These are phyloP conservation scores for Xylogone sp. DNA, from an alignment of 2,329 filamentous ascomycete genomes.

Conservation along the genomic window DNA sequence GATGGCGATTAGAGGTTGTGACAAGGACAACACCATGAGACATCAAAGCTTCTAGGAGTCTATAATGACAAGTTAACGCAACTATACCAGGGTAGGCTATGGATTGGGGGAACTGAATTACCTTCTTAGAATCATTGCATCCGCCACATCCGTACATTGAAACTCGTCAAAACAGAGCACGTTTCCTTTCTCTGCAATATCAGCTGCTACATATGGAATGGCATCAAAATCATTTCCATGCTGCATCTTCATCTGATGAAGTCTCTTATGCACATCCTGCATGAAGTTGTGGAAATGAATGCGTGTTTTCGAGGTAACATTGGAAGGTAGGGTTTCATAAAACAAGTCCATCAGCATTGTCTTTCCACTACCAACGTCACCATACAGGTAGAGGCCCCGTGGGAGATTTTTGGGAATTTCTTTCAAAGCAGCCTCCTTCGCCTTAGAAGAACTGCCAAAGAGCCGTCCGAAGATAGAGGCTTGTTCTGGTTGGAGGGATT, in stretches of 20 bases:
- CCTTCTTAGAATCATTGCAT: conserved; percentile 94
- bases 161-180: conserved; percentile 99
- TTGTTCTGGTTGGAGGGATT: conserved; percentile 58
- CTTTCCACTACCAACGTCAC: conserved; percentile 95
- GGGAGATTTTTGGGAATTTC: conserved; percentile 72
- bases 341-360: conserved; percentile 99
- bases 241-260: conserved; percentile 86
- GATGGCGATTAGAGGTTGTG: conserved; percentile 95
- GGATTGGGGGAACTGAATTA: conserved; percentile 28
- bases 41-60: conserved; percentile 87
- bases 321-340: conserved; percentile 82
- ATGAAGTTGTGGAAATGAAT: conserved; percentile 99
- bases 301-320: conserved; percentile 77
- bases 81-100: neutral
- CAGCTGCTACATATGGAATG: conserved; percentile 89
- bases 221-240: conserved; percentile 88
- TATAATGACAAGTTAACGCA: conserved; percentile 21
- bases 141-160: conserved; percentile 95
- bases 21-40: conserved; percentile 94
- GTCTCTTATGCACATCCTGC: conserved; percentile 90
- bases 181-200: conserved; percentile 79
- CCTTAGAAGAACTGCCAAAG: conserved; percentile 45
- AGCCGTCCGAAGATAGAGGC: conserved; percentile 54
- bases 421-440: conserved; percentile 32
- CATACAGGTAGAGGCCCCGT: conserved; percentile 89